A percentile compares a stretch with the other conserved stretches of the same genome.
phyloP scores from a whole-genome alignment of 441 rosid species.

The Croton laevigatus region DNA sequence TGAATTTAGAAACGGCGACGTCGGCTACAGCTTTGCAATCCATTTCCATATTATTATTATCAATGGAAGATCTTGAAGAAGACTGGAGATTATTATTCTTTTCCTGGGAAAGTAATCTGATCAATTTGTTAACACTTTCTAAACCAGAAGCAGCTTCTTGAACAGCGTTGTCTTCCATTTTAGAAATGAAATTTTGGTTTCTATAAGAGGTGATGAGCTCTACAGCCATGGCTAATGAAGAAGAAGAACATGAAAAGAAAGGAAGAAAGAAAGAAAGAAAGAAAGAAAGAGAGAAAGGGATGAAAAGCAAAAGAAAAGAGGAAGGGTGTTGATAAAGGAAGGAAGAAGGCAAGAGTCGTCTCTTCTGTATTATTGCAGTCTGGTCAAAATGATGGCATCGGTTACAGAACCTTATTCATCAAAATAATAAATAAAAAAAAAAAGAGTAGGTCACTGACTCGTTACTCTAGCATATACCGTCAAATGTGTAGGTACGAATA shows the following conservation, averaged over 20 bases:
- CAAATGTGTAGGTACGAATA: constrained; percentile 31
- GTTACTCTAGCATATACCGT: constrained; percentile 33
- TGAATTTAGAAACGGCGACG: constrained; percentile 78
- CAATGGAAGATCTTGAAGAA: constrained; percentile 28
- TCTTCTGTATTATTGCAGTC: not conserved
- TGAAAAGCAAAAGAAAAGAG: constrained; percentile 23
- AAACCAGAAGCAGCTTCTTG: constrained; percentile 90
- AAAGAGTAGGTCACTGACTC: constrained; percentile 20
- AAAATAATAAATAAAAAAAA: too few relatives aligned
- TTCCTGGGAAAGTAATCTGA: constrained; percentile 53
- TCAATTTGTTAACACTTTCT: constrained; percentile 66
- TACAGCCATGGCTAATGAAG: constrained; percentile 58
- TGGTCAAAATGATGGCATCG: constrained; percentile 45
- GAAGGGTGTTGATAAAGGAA: constrained; percentile 36
- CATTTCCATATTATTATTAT: constrained; percentile 50
- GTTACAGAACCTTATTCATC: constrained; percentile 22
- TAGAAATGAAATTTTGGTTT: constrained; percentile 31
- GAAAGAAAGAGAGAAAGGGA: not conserved
- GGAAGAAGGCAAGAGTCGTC: not conserved
- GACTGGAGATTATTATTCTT: constrained; percentile 25
- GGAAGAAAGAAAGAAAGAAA: constrained; percentile 6
- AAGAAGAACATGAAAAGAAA: constrained; percentile 21
- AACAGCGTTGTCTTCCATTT: constrained; percentile 59
- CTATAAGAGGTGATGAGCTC: constrained; percentile 61
- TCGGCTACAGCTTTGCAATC: constrained; percentile 66